Evolutionary conservation across 208 protist genomes (phyloP).

Genomic region (Wallacemonas collosoma): DNA sequence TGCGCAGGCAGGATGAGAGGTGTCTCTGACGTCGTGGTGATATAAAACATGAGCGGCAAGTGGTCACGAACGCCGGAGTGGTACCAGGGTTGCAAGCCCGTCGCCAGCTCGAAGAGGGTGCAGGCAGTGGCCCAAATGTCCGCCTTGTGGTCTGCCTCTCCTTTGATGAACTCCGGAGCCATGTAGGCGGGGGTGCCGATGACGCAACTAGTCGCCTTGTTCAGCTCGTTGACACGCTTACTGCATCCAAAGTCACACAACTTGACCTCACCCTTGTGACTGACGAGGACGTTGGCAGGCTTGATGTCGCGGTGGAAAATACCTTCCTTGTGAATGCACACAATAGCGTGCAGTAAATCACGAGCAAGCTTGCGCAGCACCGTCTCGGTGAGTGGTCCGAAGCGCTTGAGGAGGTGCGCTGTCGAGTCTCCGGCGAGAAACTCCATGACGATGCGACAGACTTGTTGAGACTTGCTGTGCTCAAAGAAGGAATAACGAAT

Average conservation of each 20-base stretch:
- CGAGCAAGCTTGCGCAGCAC: slow-evolving; percentile 76
- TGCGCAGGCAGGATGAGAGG: slow-evolving; percentile 60
- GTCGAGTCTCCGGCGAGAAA: slow-evolving; percentile 88
- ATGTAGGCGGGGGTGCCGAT: slow-evolving; percentile 92
- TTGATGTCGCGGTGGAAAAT: slow-evolving; percentile 94
- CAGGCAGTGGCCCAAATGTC: slow-evolving; percentile 92
- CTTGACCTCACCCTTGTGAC: slow-evolving; percentile 84
- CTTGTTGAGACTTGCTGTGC: slow-evolving; percentile 80
- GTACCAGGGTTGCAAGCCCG: slow-evolving; percentile 82
- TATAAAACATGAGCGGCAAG: slow-evolving; percentile 89
- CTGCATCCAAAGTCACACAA: slow-evolving; percentile 92
- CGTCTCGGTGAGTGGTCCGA: slow-evolving; percentile 78
- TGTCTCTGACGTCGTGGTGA: slow-evolving; percentile 81
- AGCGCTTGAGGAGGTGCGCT: slow-evolving; percentile 72
- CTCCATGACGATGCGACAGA: slow-evolving; percentile 91
- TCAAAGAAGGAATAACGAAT: slow-evolving; percentile 89
- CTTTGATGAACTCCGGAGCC: slow-evolving; percentile 89
- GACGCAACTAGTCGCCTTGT: slow-evolving; percentile 80
- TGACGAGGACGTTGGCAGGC: slow-evolving; percentile 90
- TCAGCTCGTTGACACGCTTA: slow-evolving; percentile 87
- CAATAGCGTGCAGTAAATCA: slow-evolving; percentile 73
- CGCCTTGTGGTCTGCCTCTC: slow-evolving; percentile 76
- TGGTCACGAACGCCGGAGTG: slow-evolving; percentile 80
- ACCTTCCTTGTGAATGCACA: slow-evolving; percentile 88
- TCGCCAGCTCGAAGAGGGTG: slow-evolving; percentile 88